Percentiles rank a stretch among this genome's conserved stretches.
Conservation (phyloP, 257 asterid genomes). For the Nicotiana sylvestris region DNA sequence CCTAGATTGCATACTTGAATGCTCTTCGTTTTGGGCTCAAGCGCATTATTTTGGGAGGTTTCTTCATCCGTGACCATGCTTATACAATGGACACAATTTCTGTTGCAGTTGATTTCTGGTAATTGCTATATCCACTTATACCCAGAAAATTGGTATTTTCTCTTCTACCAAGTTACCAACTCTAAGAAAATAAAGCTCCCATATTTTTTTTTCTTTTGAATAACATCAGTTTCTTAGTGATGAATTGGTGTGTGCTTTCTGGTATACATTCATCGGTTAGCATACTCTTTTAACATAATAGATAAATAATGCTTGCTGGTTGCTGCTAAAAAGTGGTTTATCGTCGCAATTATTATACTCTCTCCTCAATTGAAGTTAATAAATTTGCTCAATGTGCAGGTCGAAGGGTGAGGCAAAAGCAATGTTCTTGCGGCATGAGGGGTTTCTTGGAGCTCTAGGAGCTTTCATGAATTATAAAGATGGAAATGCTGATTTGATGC, state of each 20-base stretch:
- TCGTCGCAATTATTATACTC: neutral
- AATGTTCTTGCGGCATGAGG: slow-evolving; percentile 76
- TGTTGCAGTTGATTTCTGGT: slow-evolving; percentile 93
- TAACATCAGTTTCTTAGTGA: neutral
- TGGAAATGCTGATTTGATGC: slow-evolving; percentile 31
- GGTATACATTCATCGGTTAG: neutral
- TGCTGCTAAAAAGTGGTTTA: neutral
- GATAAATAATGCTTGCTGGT: neutral
- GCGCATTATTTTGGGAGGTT: slow-evolving; percentile 87
- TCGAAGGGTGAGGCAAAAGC: slow-evolving; percentile 92
- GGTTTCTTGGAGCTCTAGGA: slow-evolving; percentile 86
- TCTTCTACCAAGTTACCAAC: neutral
- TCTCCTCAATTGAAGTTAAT: neutral
- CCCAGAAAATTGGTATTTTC: neutral
- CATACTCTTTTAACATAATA: neutral
- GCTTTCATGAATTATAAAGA: slow-evolving; percentile 56
- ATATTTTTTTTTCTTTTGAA: neutral
- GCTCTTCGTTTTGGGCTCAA: slow-evolving; percentile 80
- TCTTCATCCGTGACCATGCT: slow-evolving; percentile 82
- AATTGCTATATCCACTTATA: slow-evolving; percentile 7
- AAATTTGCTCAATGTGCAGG: slow-evolving; percentile 38
- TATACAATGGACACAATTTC: slow-evolving; percentile 97
- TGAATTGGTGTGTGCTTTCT: neutral
- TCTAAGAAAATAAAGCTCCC: neutral
- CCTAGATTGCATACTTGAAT: slow-evolving; percentile 83